Base-by-base conservation (phyloP, 208 protist species). In the Novymonas esmeraldas region DNA sequence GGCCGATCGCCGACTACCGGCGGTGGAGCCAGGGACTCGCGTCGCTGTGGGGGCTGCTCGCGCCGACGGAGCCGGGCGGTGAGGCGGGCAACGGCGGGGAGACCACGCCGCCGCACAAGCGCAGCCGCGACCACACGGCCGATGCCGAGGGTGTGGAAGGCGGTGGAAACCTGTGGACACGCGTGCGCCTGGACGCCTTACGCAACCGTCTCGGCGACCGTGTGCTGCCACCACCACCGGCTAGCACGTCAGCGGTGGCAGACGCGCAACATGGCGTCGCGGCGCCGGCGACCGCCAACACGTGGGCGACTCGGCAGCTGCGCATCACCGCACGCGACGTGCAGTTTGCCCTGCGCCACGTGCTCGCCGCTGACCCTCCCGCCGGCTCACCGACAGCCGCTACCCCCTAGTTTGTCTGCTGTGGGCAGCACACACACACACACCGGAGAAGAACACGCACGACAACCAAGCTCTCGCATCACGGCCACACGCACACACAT, bases 321-420 rank as follows among this genome's bases (percentile, higher is more conserved):
- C 57, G 34, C 18, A 87, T 92, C 38, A 82, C 78, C 2, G 67
- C 69, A 20, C 60, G 70, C 33, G 86, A 92, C 57, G 72, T 92
- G 26, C 68, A 73, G 20, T 92, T 89, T 73, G 82, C 71, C 16
- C 46, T 84, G 39, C 55, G 63, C 22, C 73, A 81, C 51, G 24
- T 80, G 33, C 33, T 58, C 52, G 20, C 52, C 11, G 52, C 38
- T 16, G 52, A 16, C 18, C 38, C n/a, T n/a, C n/a, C n/a, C n/a
- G n/a, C n/a, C n/a, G n/a, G n/a, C n/a, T n/a, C n/a, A n/a, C n/a
- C 52, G 20, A 20, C 52, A 42, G 6, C n/a, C 3, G 20, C 33
- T 29, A 10, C 10, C 13, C n/a, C n/a, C 9, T 58, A 41, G 34
- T 18, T 6, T 26, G 31, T 36, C 24, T 28, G 29, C 11, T n/a